phyloP scores from a whole-genome alignment of 164 flowering plant genomes.

The Vitis cinerea region DNA sequence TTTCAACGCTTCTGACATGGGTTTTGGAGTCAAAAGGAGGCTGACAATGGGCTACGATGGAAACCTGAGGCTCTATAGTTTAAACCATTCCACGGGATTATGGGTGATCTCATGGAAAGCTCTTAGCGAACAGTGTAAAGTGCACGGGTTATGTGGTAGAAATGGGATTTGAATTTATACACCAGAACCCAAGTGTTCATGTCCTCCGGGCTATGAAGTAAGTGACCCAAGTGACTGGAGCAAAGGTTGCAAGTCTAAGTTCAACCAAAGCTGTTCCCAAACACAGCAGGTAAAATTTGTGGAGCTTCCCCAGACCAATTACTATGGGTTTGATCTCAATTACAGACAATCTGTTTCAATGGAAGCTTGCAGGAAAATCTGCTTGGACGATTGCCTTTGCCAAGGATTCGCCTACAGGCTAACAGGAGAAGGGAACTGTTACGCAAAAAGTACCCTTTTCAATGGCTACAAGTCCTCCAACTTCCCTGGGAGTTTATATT shows the following conservation, averaged over 20 bases:
- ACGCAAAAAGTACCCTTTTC: conserved; percentile 26
- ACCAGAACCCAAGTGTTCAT: conserved; percentile 35
- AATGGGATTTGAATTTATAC: conserved; percentile 40
- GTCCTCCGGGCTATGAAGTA: conserved; percentile 35
- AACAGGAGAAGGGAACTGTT: conserved; percentile 26
- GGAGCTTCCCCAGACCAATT: conserved; percentile 29
- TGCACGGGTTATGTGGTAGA: conserved; percentile 46
- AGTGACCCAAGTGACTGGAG: conserved; percentile 34
- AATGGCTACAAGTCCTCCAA: conserved; percentile 26
- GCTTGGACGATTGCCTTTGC: conserved; percentile 33
- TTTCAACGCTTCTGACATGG: conserved; percentile 33
- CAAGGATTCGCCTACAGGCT: conserved; percentile 30
- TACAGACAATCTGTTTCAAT: background rate
- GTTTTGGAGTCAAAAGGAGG: conserved; percentile 30
- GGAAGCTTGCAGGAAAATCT: conserved; percentile 20
- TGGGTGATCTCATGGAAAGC: conserved; percentile 46
- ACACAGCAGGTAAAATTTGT: conserved; percentile 20
- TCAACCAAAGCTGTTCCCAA: conserved; percentile 22
- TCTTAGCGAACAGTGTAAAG: conserved; percentile 23
- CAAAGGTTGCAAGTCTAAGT: conserved; percentile 29
- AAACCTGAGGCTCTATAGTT: conserved; percentile 44
- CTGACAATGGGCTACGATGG: conserved; percentile 50
- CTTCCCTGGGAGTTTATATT: conserved; percentile 19
- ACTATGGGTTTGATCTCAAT: conserved; percentile 39
- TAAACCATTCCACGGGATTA: conserved; percentile 15